Evolutionary conservation across 495 filamentous ascomycete species (phyloP).

Genomic region (Neurospora discreta): DNA sequence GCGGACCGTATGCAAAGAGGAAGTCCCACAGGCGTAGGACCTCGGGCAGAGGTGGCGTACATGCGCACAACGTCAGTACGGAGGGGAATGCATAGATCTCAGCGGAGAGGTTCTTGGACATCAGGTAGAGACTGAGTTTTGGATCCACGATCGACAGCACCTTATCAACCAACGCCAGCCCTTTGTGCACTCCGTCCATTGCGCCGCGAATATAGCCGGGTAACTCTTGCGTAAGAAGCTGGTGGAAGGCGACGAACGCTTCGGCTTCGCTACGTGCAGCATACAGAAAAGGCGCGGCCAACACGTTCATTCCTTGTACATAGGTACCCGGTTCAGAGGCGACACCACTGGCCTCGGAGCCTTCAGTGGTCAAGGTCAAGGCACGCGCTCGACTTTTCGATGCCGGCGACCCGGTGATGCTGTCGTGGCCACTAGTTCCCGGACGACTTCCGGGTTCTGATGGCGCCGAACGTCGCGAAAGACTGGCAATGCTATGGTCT

Average conservation of each 20-base stretch:
- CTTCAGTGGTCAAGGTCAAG: constrained; percentile 46
- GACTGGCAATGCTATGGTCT: constrained; percentile 18
- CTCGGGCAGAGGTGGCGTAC: constrained; percentile 92
- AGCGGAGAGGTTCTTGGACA: constrained; percentile 74
- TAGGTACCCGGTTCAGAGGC: constrained; percentile 63
- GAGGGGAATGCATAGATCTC: constrained; percentile 97
- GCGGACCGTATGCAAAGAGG: constrained; percentile 86
- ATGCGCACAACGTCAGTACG: constrained; percentile 88
- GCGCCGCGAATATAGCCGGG: constrained; percentile 90
- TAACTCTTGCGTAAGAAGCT: constrained; percentile 77
- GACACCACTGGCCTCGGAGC: constrained; percentile 37
- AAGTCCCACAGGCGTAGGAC: constrained; percentile 98
- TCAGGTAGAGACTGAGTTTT: constrained; percentile 72
- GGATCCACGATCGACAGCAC: constrained; percentile 83
- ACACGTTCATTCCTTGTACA: constrained; percentile 99
- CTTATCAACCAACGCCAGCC: constrained; percentile 80
- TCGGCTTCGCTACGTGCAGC: constrained; percentile 89
- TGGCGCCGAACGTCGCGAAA: constrained; percentile 24
- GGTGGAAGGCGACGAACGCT: constrained; percentile 83
- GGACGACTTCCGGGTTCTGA: constrained; percentile 16
- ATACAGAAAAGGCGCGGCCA: constrained; percentile 95
- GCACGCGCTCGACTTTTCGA: constrained; percentile 41
- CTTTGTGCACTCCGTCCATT: constrained; percentile 95
- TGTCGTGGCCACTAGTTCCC: constrained; percentile 19
- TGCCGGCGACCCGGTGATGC: constrained; percentile 28